phyloP scores from a whole-genome alignment of 2,329 filamentous ascomycete species.

The Rhynchosporium graminicola region DNA sequence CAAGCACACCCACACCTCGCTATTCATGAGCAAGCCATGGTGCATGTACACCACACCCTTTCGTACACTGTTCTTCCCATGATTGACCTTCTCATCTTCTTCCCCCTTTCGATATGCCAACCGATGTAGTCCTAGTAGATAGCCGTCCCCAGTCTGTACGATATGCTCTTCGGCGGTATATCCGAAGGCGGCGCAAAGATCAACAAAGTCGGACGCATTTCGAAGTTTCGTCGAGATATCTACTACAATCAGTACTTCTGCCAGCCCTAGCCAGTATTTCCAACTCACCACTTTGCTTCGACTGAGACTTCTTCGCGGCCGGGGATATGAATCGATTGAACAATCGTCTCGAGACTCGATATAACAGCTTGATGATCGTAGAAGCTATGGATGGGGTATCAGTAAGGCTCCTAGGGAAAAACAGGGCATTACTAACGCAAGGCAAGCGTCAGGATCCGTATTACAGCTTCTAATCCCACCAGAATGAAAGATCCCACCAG shows the following conservation, averaged over 20 bases:
- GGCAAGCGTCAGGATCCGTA: slow-evolving; percentile 83
- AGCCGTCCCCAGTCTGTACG: slow-evolving; percentile 91
- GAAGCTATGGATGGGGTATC: slow-evolving; percentile 54
- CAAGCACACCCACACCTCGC: slow-evolving; percentile 94
- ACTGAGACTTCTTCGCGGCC: slow-evolving; percentile 66
- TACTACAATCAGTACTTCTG: slow-evolving; percentile 48
- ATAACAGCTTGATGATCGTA: slow-evolving; percentile 79
- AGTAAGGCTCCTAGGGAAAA: slow-evolving; percentile 15
- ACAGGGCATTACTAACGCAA: slow-evolving; percentile 62
- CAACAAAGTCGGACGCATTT: slow-evolving; percentile 87
- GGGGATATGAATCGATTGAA: slow-evolving; percentile 79
- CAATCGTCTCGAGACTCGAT: slow-evolving; percentile 75
- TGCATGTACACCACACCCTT: slow-evolving; percentile 94
- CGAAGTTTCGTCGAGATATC: slow-evolving; percentile 75
- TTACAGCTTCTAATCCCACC: slow-evolving; percentile 77
- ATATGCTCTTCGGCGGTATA: slow-evolving; percentile 97
- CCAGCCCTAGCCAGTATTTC: slow-evolving; percentile 60
- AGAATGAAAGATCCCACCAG: slow-evolving; percentile 82
- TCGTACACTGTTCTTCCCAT: slow-evolving; percentile 62
- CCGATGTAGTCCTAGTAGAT: slow-evolving; percentile 85
- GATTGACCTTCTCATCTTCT: slow-evolving; percentile 76
- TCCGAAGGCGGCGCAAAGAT: slow-evolving; percentile 87
- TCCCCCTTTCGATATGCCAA: slow-evolving; percentile 82
- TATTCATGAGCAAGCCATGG: slow-evolving; percentile 97
- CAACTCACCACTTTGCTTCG: slow-evolving; percentile 65